A percentile compares a stretch with the other conserved stretches of the same genome.
These are phyloP conservation scores for Ophiostoma australiae DNA, from an alignment of 2,329 filamentous ascomycete genomes.

Conservation along the genomic window DNA sequence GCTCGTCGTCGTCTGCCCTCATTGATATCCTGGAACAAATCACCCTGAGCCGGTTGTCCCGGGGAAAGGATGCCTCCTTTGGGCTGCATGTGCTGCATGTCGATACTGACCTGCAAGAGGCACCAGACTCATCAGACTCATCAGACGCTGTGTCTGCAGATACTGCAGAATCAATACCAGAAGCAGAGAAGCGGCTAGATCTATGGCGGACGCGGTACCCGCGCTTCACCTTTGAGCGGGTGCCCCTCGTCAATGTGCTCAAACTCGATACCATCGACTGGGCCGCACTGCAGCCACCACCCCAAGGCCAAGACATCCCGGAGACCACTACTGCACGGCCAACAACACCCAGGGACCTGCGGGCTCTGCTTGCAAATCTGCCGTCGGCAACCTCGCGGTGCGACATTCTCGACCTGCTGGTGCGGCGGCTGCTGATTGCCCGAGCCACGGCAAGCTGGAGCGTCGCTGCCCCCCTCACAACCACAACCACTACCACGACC, in stretches of 20 bases:
- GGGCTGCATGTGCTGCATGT: conserved; percentile 59
- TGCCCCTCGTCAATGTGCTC: conserved; percentile 62
- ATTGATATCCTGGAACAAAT: conserved; percentile 71
- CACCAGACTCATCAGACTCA: neutral
- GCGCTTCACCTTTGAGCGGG: conserved; percentile 55
- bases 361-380: conserved; percentile 54
- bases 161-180: conserved; percentile 32
- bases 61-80: conserved; percentile 62
- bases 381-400: conserved; percentile 69
- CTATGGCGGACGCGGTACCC: conserved; percentile 59
- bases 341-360: conserved; percentile 43
- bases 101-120: conserved; percentile 39
- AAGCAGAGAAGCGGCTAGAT: conserved; percentile 41
- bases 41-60: conserved; percentile 58
- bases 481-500: neutral
- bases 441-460: conserved; percentile 41
- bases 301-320: too few relatives aligned
- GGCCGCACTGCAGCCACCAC: conserved; percentile 38
- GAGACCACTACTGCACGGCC: neutral
- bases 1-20: conserved; percentile 72
- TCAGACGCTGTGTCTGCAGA: neutral
- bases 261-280: conserved; percentile 49
- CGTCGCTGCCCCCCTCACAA: neutral
- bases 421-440: conserved; percentile 65
- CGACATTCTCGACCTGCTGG: conserved; percentile 67